Conservation (phyloP, 2,329 filamentous ascomycete genomes). For the Knufia fluminis region DNA sequence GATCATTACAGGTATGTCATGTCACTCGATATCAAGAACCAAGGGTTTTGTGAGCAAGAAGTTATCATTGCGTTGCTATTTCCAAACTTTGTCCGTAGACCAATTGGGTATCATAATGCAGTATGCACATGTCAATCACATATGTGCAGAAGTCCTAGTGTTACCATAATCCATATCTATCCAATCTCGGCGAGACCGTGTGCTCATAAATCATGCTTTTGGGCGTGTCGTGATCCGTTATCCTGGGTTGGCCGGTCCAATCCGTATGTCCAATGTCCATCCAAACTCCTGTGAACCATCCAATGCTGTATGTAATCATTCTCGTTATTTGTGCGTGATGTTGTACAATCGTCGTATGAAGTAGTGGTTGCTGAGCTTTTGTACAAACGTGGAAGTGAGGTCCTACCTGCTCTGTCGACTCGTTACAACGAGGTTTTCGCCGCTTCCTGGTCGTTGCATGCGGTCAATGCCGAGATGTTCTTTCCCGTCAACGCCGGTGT, state of each 20-base stretch:
- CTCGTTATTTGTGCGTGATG: background rate
- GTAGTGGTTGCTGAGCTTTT: background rate
- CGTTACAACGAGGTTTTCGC: conserved; percentile 33
- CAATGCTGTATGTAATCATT: background rate
- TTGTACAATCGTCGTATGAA: background rate
- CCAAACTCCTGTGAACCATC: background rate
- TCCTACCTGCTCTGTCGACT: background rate
- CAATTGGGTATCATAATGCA: conserved; percentile 1
- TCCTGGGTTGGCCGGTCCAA: background rate
- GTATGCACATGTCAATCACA: background rate
- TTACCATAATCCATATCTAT: background rate
- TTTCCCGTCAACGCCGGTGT: conserved; percentile 48
- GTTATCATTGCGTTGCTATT: too few relatives aligned
- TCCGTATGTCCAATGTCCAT: background rate
- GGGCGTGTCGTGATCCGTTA: background rate
- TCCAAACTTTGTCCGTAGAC: background rate
- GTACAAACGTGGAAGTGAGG: background rate
- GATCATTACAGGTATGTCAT: too few relatives aligned
- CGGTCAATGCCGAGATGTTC: conserved; percentile 54
- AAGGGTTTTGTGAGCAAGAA: background rate
- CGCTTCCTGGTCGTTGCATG: conserved; percentile 35
- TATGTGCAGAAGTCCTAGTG: background rate
- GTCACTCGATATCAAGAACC: too few relatives aligned
- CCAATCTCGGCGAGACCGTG: background rate
- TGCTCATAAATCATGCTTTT: conserved; percentile 1